A percentile compares a stretch with the other conserved stretches of the same genome.
Conservation (phyloP, 208 protist genomes). For the Trypanosoma lewisi region DNA sequence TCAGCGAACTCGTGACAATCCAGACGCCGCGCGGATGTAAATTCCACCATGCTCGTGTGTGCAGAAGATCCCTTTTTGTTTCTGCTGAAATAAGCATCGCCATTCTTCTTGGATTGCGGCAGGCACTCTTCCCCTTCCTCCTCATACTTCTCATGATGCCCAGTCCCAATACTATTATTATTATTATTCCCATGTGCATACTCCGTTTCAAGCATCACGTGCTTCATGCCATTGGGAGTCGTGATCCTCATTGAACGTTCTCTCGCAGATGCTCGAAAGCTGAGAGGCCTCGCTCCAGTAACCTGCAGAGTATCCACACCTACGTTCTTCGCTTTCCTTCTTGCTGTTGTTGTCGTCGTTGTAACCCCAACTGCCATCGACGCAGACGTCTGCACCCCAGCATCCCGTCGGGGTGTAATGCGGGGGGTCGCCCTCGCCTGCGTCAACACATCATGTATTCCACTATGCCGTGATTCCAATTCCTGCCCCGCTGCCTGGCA, state of each 20-base stretch:
- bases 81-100: neutral
- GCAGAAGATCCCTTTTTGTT: neutral
- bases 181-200: no score
- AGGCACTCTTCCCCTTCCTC: neutral
- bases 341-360: no score
- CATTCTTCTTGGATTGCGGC: no score
- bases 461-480: neutral
- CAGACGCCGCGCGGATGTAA: neutral
- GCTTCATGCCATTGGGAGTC: neutral
- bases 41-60: neutral
- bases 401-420: neutral
- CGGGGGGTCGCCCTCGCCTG: neutral
- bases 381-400: conserved; percentile 3
- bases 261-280: neutral
- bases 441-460: neutral
- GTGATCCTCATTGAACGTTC: neutral
- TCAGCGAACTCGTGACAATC: neutral
- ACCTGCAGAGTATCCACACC: neutral
- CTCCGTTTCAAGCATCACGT: neutral
- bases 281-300: neutral
- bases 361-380: neutral
- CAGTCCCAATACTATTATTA: no score
- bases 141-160: neutral
- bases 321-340: neutral
- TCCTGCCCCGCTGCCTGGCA: neutral